Percentiles rank a stretch among this genome's conserved stretches.
Conservation (phyloP, 148 eudicot genomes). For the Amaranthus hypochondriacus region DNA sequence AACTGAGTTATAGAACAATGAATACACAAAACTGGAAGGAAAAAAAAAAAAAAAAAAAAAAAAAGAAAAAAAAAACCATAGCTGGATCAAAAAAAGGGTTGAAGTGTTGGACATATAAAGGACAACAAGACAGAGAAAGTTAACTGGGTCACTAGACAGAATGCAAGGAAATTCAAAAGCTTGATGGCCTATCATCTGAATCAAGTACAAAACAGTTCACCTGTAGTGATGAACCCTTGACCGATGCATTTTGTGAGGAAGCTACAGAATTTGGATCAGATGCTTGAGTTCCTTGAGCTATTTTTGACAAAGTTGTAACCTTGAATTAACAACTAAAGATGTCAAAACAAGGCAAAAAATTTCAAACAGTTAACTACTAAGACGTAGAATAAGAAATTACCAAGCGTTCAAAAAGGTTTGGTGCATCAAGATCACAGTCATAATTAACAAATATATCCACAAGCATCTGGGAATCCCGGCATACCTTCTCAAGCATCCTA, state of each 20-base stretch:
- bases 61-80: neutral
- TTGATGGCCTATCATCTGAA: neutral
- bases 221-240: constrained; percentile 92
- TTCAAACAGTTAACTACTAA: neutral
- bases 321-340: constrained; percentile 26
- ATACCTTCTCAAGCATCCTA: constrained; percentile 98
- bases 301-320: constrained; percentile 78
- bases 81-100: neutral
- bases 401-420: constrained; percentile 92
- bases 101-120: neutral
- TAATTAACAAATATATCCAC: constrained; percentile 94
- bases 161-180: neutral
- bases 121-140: neutral
- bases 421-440: constrained; percentile 92
- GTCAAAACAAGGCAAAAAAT: neutral
- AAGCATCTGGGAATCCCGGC: constrained; percentile 92
- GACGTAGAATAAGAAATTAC: constrained; percentile 30
- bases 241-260: constrained; percentile 68
- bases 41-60: neutral
- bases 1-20: neutral
- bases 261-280: constrained; percentile 77
- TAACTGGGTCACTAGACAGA: neutral
- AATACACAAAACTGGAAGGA: neutral
- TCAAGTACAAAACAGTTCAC: constrained; percentile 30
- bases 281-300: constrained; percentile 87